Conservation (phyloP, 1,139 yeast species). For the Kodamaea fungicola region DNA sequence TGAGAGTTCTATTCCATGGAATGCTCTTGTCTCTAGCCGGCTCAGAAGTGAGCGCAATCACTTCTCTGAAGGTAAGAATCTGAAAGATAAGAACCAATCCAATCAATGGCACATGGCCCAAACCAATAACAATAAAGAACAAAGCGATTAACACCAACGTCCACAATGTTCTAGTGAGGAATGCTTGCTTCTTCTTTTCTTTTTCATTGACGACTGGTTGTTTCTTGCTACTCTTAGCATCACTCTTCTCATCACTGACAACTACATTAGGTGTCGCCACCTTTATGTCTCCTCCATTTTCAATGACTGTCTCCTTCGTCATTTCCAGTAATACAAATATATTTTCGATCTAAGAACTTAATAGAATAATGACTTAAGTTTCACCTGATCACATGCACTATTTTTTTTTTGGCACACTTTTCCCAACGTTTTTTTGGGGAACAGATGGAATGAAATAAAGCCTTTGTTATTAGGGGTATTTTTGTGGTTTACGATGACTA, state of each 20-base stretch:
- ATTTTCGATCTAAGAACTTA: too few relatives aligned
- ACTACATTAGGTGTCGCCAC: background rate
- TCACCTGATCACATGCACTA: too few relatives aligned
- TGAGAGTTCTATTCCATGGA: conserved; percentile 79
- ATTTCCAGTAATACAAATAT: too few relatives aligned
- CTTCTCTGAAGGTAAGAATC: conserved; percentile 83
- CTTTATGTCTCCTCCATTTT: background rate
- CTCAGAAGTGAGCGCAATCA: conserved; percentile 79
- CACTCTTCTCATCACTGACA: background rate
- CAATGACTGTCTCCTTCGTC: background rate
- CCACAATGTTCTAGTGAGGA: conserved; percentile 90
- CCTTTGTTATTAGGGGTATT: too few relatives aligned
- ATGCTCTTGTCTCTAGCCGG: conserved; percentile 82
- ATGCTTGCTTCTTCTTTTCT: conserved; percentile 76
- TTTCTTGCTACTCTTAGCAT: conserved; percentile 1
- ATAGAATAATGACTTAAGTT: too few relatives aligned
- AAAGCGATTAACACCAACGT: conserved; percentile 84
- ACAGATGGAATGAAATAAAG: too few relatives aligned
- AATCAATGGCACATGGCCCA: conserved; percentile 85
- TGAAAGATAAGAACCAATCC: conserved; percentile 69
- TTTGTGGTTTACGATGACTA: too few relatives aligned
- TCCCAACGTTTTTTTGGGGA: too few relatives aligned
- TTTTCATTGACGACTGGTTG: conserved; percentile 30
- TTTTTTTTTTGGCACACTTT: too few relatives aligned
- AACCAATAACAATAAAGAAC: conserved; percentile 68